Evolutionary conservation across 2,329 filamentous ascomycete species (phyloP).

Genomic region (Hypomyces perniciosus): DNA sequence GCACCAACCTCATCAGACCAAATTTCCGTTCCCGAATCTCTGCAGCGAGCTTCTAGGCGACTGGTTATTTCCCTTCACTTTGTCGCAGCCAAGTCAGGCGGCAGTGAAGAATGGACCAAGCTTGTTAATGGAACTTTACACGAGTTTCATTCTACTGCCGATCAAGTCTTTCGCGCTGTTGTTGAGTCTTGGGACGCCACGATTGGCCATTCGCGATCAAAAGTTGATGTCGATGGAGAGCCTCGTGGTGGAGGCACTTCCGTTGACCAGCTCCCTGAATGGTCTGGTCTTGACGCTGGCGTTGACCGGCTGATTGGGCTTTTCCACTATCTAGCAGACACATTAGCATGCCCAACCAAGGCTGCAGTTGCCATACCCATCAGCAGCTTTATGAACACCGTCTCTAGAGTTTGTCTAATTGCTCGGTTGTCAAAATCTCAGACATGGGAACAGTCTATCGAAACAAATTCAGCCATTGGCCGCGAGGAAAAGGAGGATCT

Average conservation of each 20-base stretch:
- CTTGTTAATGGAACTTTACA: constrained; percentile 56
- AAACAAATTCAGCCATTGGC: constrained; percentile 65
- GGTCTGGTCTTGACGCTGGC: constrained; percentile 71
- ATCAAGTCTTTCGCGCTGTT: constrained; percentile 72
- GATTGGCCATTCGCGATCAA: constrained; percentile 40
- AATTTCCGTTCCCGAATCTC: constrained; percentile 41
- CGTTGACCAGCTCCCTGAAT: constrained; percentile 53
- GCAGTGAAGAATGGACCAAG: constrained; percentile 72
- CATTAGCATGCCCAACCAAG: constrained; percentile 59
- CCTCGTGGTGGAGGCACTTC: constrained; percentile 41
- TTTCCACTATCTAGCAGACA: constrained; percentile 57
- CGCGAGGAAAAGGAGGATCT: constrained; percentile 78
- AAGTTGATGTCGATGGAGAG: constrained; percentile 40
- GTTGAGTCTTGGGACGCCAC: constrained; percentile 75
- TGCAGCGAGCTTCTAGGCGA: constrained; percentile 54
- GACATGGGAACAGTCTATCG: constrained; percentile 44
- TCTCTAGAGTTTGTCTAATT: constrained; percentile 64
- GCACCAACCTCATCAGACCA: constrained; percentile 56
- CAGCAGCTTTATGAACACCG: constrained; percentile 60
- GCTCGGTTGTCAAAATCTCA: constrained; percentile 45
- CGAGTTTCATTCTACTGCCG: constrained; percentile 63
- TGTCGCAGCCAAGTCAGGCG: constrained; percentile 73
- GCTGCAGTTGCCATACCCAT: constrained; percentile 61
- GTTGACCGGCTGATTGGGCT: constrained; percentile 62
- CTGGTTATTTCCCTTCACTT: constrained; percentile 68